Evolutionary conservation across 2,329 filamentous ascomycete species (phyloP), one percentile per base, ranked within the genome.

Genomic region (Epichloe gansuensis): DNA sequence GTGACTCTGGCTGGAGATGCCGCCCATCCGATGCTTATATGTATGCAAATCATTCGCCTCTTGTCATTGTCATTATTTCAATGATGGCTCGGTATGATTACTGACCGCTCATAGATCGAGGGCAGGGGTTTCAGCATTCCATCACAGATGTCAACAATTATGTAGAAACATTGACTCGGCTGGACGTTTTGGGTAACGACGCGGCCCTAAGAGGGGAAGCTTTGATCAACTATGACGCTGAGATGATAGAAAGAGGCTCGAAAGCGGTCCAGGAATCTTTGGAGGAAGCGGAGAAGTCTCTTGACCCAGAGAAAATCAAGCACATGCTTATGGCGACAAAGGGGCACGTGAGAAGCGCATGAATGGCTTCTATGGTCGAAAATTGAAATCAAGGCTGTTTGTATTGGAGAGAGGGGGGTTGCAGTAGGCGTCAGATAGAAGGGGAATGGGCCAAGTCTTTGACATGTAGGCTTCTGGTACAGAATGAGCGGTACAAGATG

Each of bases 1-100:
- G 60, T 67, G 12, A 69, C 68, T n/a, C 59, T 70, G 3, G 66
- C 65, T 0, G 68, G 69, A 12, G 69, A 71, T 49, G 67, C 69
- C 1, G 66, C 64, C 4, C 69, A 76, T 60, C 68, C 73, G 0
- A 74, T 75, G 71, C 59, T 71, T 13, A 63, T 66, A 31, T 71
- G 66, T 68, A 58, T 57, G 61, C 34, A 38, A 34, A 35, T 13
- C 4, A 13, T 27, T 54, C 2, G 13, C n/a, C 4, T n/a, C 31
- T 9, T 11, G 11, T 8, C 13, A 31, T 15, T 36, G n/a, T 4
- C 23, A 7, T 13, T n/a, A 11, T 4, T 17, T 43, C 21, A 31
- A 13, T 17, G 2, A 15, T 50, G 7, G 41, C 9, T 17, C 17
- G n/a, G 40, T 13, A 48, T 21, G 27, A 8, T 42, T n/a, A 34